These are phyloP conservation scores for Trypanosomatidae sp. DNA, from an alignment of 208 protist species.

Conservation along the genomic window DNA sequence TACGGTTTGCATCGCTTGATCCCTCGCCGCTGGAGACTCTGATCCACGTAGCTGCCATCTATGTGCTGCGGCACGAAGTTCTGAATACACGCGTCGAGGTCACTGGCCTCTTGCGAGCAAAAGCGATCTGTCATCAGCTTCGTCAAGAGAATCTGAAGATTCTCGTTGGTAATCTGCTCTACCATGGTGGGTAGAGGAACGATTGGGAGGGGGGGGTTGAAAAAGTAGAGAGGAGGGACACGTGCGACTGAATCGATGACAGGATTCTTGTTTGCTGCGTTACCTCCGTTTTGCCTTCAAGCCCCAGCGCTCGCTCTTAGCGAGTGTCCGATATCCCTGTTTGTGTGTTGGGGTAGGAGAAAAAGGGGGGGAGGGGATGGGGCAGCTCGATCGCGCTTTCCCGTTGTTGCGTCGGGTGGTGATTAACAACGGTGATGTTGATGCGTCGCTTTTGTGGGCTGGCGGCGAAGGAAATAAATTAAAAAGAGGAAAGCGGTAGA, in stretches of 20 bases:
- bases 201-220: neutral
- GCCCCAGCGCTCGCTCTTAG: neutral
- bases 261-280: neutral
- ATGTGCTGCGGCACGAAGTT: constrained; percentile 82
- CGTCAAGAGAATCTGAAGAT: constrained; percentile 82
- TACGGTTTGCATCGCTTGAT: constrained; percentile 76
- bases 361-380: neutral
- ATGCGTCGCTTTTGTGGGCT: neutral
- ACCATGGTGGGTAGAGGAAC: constrained; percentile 33
- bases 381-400: neutral
- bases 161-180: constrained; percentile 69
- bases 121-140: constrained; percentile 87
- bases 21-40: constrained; percentile 76
- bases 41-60: constrained; percentile 78
- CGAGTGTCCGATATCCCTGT: neutral
- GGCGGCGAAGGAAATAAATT: neutral
- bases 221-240: neutral
- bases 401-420: neutral
- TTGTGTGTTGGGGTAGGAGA: neutral
- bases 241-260: neutral
- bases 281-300: neutral
- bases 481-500: neutral
- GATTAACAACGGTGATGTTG: neutral
- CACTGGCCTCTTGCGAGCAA: constrained; percentile 61
- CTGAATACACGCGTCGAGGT: constrained; percentile 84